A percentile compares a stretch with the other conserved stretches of the same genome.
Evolutionary conservation across 331 rosid species (phyloP).

Genomic region (Malus hybrid): DNA sequence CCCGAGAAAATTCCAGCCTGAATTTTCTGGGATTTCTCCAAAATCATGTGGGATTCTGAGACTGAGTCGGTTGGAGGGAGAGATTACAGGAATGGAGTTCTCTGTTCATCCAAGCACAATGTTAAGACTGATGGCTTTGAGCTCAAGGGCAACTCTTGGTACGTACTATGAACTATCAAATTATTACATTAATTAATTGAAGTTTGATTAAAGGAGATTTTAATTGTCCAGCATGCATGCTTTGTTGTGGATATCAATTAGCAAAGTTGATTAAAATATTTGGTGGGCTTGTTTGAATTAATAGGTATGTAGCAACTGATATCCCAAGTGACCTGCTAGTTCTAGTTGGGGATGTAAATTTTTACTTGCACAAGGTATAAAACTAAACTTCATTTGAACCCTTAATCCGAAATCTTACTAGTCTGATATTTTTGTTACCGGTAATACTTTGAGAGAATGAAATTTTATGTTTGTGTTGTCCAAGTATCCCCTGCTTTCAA

Average conservation of each 20-base stretch:
- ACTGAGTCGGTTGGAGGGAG: constrained; percentile 46
- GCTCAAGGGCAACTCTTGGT: constrained; percentile 81
- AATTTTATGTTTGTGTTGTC: constrained; percentile 13
- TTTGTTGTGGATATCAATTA: too few relatives aligned
- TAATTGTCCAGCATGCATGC: neutral
- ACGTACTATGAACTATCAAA: constrained; percentile 5
- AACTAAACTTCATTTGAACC: too few relatives aligned
- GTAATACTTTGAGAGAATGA: neutral
- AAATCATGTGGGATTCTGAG: constrained; percentile 97
- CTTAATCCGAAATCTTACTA: neutral
- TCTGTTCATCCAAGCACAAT: constrained; percentile 52
- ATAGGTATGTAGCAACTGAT: constrained; percentile 90
- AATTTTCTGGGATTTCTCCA: constrained; percentile 18
- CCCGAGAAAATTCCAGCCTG: constrained; percentile 8
- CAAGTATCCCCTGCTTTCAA: constrained; percentile 80
- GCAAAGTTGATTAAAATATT: neutral
- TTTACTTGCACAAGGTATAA: constrained; percentile 84
- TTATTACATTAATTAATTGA: too few relatives aligned
- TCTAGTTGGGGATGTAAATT: constrained; percentile 58
- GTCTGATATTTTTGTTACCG: neutral
- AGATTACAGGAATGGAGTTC: constrained; percentile 59
- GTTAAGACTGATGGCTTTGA: constrained; percentile 86
- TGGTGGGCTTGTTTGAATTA: constrained; percentile 6
- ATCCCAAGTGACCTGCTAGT: constrained; percentile 79
- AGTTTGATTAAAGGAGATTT: neutral